Evolutionary conservation across 2,329 filamentous ascomycete species (phyloP).

Genomic region (Venturia carpophila): DNA sequence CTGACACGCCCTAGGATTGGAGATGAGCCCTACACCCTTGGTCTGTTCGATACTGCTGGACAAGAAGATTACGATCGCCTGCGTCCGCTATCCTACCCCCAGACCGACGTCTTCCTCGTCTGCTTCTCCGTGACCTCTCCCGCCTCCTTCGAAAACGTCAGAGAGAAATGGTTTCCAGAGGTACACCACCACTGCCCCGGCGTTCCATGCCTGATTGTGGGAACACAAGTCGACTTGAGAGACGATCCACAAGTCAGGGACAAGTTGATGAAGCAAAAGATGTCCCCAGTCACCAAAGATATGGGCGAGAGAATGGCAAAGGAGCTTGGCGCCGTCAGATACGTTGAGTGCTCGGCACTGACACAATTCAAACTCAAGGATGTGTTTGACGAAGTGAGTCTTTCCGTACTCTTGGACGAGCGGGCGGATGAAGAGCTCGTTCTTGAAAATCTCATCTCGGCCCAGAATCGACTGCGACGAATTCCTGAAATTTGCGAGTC

Average conservation of each 20-base stretch:
- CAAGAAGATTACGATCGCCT: constrained; percentile 99
- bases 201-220: constrained; percentile 94
- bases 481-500: background rate
- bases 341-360: constrained; percentile 95
- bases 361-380: constrained; percentile 99
- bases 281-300: constrained; percentile 84
- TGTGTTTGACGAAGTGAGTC: constrained; percentile 86
- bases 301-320: constrained; percentile 95
- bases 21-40: constrained; percentile 95
- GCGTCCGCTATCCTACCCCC: constrained; percentile 91
- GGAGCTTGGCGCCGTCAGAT: constrained; percentile 95
- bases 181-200: constrained; percentile 98
- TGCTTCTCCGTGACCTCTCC: constrained; percentile 98
- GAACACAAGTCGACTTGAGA: constrained; percentile 92
- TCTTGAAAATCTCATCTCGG: background rate
- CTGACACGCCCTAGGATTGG: constrained; percentile 64
- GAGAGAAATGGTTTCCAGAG: constrained; percentile 98
- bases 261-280: constrained; percentile 92
- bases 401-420: background rate
- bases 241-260: constrained; percentile 81
- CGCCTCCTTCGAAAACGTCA: constrained; percentile 97
- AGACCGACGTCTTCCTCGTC: constrained; percentile 97
- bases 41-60: constrained; percentile 95
- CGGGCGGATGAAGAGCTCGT: background rate
- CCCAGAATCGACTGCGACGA: background rate